Percentiles rank a stretch among this genome's conserved stretches.
phyloP scores from a whole-genome alignment of 306 rosid genomes.

The Quercus robur region DNA sequence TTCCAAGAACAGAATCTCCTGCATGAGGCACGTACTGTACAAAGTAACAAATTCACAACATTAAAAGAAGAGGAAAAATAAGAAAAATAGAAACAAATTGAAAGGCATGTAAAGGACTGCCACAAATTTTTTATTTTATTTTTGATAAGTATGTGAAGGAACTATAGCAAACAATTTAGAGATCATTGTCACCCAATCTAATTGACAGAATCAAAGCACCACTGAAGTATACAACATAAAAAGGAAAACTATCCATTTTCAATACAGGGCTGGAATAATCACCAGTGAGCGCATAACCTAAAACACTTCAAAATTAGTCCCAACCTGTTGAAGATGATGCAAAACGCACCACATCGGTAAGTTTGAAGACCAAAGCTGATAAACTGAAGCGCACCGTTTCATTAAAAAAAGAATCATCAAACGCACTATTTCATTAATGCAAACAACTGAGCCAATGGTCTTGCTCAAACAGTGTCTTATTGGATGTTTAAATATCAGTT shows the following conservation, averaged over 20 bases:
- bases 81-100: not conserved
- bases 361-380: too few species aligned
- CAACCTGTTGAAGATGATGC: too few species aligned
- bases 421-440: too few species aligned
- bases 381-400: too few species aligned
- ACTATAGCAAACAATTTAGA: not conserved
- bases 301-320: not conserved
- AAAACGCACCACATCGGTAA: too few species aligned
- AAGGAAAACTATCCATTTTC: not conserved
- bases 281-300: not conserved
- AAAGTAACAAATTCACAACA: constrained; percentile 17
- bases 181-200: not conserved
- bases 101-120: not conserved
- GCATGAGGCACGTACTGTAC: constrained; percentile 81
- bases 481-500: too few species aligned
- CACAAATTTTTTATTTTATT: too few species aligned
- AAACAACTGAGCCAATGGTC: too few species aligned
- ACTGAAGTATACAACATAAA: not conserved
- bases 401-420: too few species aligned
- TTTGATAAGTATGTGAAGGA: not conserved
- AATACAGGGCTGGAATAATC: not conserved
- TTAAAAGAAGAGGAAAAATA: not conserved
- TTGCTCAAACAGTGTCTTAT: too few species aligned
- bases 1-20: constrained; percentile 87
- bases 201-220: not conserved